Conservation (phyloP, 257 asterid species). For the Fraxinus anomala region DNA sequence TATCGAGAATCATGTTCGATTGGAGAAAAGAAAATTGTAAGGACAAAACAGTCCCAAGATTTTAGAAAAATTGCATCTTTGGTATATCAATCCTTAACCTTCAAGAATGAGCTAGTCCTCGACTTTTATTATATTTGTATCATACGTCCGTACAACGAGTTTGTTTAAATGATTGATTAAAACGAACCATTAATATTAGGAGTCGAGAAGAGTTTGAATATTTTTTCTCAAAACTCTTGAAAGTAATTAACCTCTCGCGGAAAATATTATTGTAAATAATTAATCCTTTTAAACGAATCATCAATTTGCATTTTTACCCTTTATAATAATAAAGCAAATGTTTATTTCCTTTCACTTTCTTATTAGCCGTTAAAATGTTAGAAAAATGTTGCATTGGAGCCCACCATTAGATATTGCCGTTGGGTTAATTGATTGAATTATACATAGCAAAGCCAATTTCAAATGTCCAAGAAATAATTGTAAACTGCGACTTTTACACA, state of each 20-base stretch:
- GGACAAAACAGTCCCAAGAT: not conserved
- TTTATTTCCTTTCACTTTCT: not conserved
- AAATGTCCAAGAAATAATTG: not conserved
- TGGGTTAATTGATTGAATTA: not conserved
- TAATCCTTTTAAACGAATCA: not conserved
- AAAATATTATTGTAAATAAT: not conserved
- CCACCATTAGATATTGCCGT: constrained; percentile 28
- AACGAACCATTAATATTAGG: too few species aligned
- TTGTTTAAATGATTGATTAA: not conserved
- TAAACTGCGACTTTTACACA: not conserved
- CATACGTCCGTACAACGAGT: not conserved
- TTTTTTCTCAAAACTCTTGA: not conserved
- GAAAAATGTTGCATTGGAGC: constrained; percentile 20
- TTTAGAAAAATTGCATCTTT: not conserved
- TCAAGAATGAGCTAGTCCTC: not conserved
- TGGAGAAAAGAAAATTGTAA: constrained; percentile 7
- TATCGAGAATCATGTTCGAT: constrained; percentile 19
- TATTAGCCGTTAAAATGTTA: constrained; percentile 17
- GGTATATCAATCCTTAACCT: not conserved
- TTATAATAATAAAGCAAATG: too few species aligned
- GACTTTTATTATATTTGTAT: too few species aligned
- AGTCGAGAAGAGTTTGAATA: too few species aligned
- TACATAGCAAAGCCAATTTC: too few species aligned
- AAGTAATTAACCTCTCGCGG: too few species aligned
- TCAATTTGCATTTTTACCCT: too few species aligned